phyloP scores from a whole-genome alignment of 139 green algal species.

The Picochlorum sp. region DNA sequence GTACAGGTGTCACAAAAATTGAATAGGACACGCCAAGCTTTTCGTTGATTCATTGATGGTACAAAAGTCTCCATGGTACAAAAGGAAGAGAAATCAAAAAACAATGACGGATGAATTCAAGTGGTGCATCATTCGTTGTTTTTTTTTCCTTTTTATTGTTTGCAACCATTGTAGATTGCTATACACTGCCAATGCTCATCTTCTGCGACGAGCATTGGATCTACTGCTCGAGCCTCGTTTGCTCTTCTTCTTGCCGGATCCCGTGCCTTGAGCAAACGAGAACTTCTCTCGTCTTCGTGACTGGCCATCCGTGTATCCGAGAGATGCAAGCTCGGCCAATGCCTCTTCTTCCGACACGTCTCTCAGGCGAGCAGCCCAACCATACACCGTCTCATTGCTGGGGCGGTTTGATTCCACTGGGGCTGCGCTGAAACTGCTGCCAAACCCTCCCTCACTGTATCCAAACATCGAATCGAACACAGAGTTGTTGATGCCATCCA shows the following conservation, averaged over 20 bases:
- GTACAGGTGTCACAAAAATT: too few species aligned
- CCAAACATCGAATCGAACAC: conserved; percentile 41
- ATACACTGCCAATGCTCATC: neutral
- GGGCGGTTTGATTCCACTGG: neutral
- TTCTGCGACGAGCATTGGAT: neutral
- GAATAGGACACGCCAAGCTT: too few species aligned
- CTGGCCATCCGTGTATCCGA: conserved; percentile 22
- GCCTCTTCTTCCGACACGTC: conserved; percentile 45
- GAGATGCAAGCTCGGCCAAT: conserved; percentile 27
- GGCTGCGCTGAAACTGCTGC: neutral
- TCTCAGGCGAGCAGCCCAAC: conserved; percentile 42
- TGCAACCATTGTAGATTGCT: too few species aligned
- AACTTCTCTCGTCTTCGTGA: conserved; percentile 6
- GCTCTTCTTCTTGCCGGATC: conserved; percentile 14
- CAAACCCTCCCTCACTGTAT: conserved; percentile 16
- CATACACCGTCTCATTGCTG: conserved; percentile 30
- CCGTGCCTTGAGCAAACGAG: conserved; percentile 8
- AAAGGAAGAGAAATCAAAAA: too few species aligned
- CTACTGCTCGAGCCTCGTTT: conserved; percentile 8
- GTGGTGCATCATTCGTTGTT: too few species aligned
- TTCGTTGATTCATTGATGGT: too few species aligned
- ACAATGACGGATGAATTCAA: too few species aligned
- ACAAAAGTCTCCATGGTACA: too few species aligned
- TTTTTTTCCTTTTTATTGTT: too few species aligned
- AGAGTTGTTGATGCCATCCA: conserved; percentile 15